A percentile compares a stretch with the other conserved stretches of the same genome.
Conservation (phyloP, 257 asterid species). For the Lithospermum erythrorhizon region DNA sequence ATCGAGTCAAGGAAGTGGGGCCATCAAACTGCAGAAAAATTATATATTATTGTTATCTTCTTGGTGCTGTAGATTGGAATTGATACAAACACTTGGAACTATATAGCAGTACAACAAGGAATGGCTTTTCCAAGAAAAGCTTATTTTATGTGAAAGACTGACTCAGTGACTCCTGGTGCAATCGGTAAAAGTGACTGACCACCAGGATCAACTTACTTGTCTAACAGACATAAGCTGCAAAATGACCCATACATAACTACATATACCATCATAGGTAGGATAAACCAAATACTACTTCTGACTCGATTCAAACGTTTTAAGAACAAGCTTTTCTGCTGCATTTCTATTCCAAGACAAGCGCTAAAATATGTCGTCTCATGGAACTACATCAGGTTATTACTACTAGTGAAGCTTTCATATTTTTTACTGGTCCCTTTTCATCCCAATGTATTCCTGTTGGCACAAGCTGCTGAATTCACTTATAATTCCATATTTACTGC, state of each 20-base stretch:
- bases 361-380: conserved; percentile 22
- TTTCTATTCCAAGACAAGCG: conserved; percentile 18
- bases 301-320: neutral
- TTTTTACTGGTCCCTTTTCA: conserved; percentile 6
- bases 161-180: conserved; percentile 7
- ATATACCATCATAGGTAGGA: neutral
- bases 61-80: neutral
- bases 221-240: neutral
- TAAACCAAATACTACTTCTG: neutral
- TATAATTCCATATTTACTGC: neutral
- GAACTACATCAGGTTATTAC: conserved; percentile 8
- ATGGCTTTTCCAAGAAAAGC: conserved; percentile 3
- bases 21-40: neutral
- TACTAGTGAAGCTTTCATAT: neutral
- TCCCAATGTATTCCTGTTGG: conserved; percentile 10
- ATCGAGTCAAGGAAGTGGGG: neutral
- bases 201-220: conserved; percentile 7
- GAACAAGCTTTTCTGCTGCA: neutral
- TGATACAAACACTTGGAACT: neutral
- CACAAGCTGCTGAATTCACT: conserved; percentile 1
- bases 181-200: conserved; percentile 10
- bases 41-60: neutral
- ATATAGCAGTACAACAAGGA: neutral
- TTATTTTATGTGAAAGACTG: conserved; percentile 4
- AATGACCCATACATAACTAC: neutral